Percentiles rank a stretch among this genome's conserved stretches.
phyloP scores from a whole-genome alignment of 2,329 filamentous ascomycete genomes.

The Alternaria sp. region DNA sequence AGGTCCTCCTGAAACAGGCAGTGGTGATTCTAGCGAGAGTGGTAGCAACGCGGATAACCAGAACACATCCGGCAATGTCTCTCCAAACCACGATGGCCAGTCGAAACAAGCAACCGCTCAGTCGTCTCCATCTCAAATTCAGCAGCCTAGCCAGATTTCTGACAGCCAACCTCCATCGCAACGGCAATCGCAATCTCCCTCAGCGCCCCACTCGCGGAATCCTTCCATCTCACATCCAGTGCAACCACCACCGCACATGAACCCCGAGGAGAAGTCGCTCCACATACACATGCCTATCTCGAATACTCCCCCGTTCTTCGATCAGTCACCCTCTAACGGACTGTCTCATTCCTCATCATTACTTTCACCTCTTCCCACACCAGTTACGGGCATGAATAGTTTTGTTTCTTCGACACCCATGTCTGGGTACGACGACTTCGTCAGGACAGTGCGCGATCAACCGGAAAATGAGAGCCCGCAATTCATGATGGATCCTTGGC shows the following conservation, averaged over 20 bases:
- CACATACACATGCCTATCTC: conserved; percentile 37
- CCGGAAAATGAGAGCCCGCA: conserved; percentile 56
- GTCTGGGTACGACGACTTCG: conserved; percentile 59
- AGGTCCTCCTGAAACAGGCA: conserved; percentile 35
- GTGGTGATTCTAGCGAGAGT: conserved; percentile 47
- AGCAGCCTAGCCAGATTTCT: conserved; percentile 23
- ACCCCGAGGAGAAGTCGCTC: conserved; percentile 46
- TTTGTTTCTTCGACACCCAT: conserved; percentile 57
- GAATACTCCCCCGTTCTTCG: conserved; percentile 52
- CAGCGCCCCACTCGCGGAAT: conserved; percentile 43
- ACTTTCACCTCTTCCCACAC: conserved; percentile 51
- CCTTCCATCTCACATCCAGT: conserved; percentile 45
- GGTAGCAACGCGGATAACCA: conserved; percentile 43
- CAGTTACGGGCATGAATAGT: conserved; percentile 49
- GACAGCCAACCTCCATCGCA: conserved; percentile 31
- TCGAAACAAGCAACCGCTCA: conserved; percentile 35
- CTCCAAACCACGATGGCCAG: conserved; percentile 43
- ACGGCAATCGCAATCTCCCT: conserved; percentile 46
- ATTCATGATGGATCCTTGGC: conserved; percentile 60
- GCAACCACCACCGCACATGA: conserved; percentile 41
- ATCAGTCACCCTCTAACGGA: conserved; percentile 52
- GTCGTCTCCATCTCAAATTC: conserved; percentile 32
- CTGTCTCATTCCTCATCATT: conserved; percentile 39
- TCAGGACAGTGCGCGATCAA: conserved; percentile 50
- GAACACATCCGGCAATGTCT: conserved; percentile 45